Evolutionary conservation across 1,284 basidiomycete species (phyloP), one percentile per base, ranked within the genome.

Genomic region (Ganoderma leucocontextum): DNA sequence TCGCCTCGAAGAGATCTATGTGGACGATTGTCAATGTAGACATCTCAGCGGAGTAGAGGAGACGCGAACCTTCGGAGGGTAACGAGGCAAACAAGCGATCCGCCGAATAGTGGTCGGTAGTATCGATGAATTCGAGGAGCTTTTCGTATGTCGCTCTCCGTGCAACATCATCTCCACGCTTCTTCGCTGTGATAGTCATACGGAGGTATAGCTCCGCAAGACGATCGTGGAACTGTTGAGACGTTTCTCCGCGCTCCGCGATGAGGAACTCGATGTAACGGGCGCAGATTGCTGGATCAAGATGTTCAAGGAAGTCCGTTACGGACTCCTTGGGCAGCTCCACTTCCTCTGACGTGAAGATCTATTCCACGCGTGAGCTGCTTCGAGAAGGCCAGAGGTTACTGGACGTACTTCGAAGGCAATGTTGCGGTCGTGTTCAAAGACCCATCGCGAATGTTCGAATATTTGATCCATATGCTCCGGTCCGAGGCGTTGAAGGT

Each of bases 341-440:
- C 1, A 93, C 93, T 70, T 97, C 95, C 76, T 99, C 97, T 0
- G 96, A 96, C 0, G 92, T 96, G 78, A 99, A 99, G 62, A 99
- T 95, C 92, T 97, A 19, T 75, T 0, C 12, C 10, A 29, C 15
- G 13, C 2, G 15, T 60, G 22, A 60, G 58, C 22, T 25, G 22
- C 8, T 22, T 39, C 22, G n/a, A 10, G 8, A 60, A 29, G 2
- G 12, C 22, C 13, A n/a, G 12, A 7, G 8, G 15, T n/a, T n/a
- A 0, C 22, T 6, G 12, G 19, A 15, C 38, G 19, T 75, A 95
- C 93, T 81, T 95, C 87, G 70, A 97, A 91, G 0, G 87, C 95
- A 78, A 92, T 89, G 47, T 89, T 84, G 0, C 84, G 81, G 73
- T 96, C 89, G 52, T 88, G 84, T 49, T 92, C 86, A 67, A 98